A percentile compares a stretch with the other conserved stretches of the same genome.
Conservation (phyloP, 495 filamentous ascomycete genomes). For the Daldinia decipiens region DNA sequence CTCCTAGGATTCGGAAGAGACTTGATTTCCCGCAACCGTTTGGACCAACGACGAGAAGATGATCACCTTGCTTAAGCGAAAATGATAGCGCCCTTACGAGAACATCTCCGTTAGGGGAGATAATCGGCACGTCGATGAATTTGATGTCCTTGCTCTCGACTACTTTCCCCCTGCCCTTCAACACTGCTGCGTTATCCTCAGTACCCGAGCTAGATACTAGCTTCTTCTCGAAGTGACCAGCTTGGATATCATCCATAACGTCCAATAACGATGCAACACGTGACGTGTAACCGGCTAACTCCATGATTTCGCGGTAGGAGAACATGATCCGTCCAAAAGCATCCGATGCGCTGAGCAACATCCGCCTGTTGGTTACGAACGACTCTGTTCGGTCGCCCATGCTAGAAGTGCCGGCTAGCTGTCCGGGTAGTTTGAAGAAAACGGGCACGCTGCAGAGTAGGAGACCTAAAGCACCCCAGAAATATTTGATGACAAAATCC, state of each 20-base stretch:
- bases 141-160: slow-evolving; percentile 83
- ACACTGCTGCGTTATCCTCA: slow-evolving; percentile 78
- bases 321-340: slow-evolving; percentile 98
- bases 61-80: slow-evolving; percentile 82
- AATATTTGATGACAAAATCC: slow-evolving; percentile 98
- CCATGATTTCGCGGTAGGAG: slow-evolving; percentile 95
- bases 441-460: slow-evolving; percentile 96
- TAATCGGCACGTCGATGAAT: slow-evolving; percentile 94
- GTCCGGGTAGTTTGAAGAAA: slow-evolving; percentile 89
- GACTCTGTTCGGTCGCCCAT: slow-evolving; percentile 94
- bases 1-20: slow-evolving; percentile 94
- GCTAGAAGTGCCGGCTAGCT: slow-evolving; percentile 66
- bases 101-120: slow-evolving; percentile 95
- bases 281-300: slow-evolving; percentile 94
- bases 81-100: slow-evolving; percentile 86
- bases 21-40: slow-evolving; percentile 98
- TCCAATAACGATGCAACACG: slow-evolving; percentile 88
- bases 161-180: slow-evolving; percentile 79
- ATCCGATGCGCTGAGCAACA: slow-evolving; percentile 91
- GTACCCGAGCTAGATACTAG: slow-evolving; percentile 87
- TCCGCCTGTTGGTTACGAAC: slow-evolving; percentile 93
- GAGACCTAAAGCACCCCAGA: slow-evolving; percentile 95
- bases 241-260: slow-evolving; percentile 92
- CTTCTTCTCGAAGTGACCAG: slow-evolving; percentile 93
- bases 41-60: slow-evolving; percentile 93